A percentile compares a stretch with the other conserved stretches of the same genome.
These are phyloP conservation scores for Effrenium voratum DNA, from an alignment of 73 alveolate species.

Conservation along the genomic window DNA sequence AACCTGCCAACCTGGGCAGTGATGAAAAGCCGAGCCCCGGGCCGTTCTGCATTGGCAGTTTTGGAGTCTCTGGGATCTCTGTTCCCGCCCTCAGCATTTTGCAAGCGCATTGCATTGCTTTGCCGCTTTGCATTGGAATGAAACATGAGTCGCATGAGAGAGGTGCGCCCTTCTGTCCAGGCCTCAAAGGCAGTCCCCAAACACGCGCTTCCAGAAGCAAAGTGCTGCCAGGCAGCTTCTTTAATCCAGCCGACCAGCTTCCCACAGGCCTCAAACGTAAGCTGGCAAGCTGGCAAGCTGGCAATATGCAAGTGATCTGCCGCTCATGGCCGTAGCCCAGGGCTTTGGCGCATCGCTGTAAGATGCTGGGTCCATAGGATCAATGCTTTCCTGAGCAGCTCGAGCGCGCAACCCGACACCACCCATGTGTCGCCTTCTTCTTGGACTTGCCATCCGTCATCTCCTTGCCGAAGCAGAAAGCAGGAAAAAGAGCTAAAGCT, in stretches of 20 bases:
- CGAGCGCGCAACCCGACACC: not conserved
- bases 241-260: slow-evolving; percentile 69
- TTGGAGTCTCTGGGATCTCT: slow-evolving; percentile 56
- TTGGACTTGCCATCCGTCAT: slow-evolving; percentile 71
- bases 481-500: not conserved
- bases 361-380: slow-evolving; percentile 83
- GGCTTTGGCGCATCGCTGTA: slow-evolving; percentile 66
- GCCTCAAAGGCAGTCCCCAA: not conserved
- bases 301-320: not conserved
- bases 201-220: not conserved
- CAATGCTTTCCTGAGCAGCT: not conserved
- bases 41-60: slow-evolving; percentile 74
- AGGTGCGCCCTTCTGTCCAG: slow-evolving; percentile 50
- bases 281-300: not conserved
- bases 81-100: not conserved
- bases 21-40: not conserved
- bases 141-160: not conserved
- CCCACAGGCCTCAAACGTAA: slow-evolving; percentile 34
- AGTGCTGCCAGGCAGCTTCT: not conserved
- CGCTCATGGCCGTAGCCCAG: not conserved
- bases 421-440: slow-evolving; percentile 1
- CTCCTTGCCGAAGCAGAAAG: not conserved
- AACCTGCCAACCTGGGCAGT: too few species aligned
- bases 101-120: not conserved
- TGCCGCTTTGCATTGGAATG: not conserved